Conservation (phyloP, 192 early-diverging fungal genomes). For the Coemansia sp. region DNA sequence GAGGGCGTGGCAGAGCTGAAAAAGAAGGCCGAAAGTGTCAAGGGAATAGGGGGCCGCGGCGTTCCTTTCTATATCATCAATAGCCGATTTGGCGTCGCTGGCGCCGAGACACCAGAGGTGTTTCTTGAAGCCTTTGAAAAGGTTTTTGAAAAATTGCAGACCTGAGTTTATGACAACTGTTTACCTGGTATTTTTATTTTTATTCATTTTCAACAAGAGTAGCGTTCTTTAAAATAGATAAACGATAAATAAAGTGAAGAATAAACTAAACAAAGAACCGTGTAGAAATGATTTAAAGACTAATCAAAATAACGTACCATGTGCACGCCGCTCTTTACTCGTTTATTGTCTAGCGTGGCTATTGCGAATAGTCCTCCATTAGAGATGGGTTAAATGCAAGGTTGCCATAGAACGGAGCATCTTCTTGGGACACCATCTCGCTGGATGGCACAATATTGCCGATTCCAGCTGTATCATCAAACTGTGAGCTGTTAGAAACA, state of each 20-base stretch:
- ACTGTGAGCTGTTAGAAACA: background rate
- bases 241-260: background rate
- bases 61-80: conserved; percentile 73
- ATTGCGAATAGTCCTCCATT: conserved; percentile 2
- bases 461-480: background rate
- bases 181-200: background rate
- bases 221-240: background rate
- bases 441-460: background rate
- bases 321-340: background rate
- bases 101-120: conserved; percentile 66
- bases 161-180: background rate
- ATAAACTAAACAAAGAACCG: background rate
- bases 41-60: conserved; percentile 58
- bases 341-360: background rate
- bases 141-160: conserved; percentile 21
- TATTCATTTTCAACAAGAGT: background rate
- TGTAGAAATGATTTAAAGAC: background rate
- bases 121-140: conserved; percentile 63
- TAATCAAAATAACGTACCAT: background rate
- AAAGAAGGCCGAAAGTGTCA: conserved; percentile 48
- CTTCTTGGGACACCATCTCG: background rate
- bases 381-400: background rate
- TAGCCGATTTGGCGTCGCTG: conserved; percentile 63
- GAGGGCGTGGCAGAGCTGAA: conserved; percentile 58
- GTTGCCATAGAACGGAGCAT: background rate